Base-by-base conservation (phyloP, 306 rosid genomes). In the Dryas drummondii region DNA sequence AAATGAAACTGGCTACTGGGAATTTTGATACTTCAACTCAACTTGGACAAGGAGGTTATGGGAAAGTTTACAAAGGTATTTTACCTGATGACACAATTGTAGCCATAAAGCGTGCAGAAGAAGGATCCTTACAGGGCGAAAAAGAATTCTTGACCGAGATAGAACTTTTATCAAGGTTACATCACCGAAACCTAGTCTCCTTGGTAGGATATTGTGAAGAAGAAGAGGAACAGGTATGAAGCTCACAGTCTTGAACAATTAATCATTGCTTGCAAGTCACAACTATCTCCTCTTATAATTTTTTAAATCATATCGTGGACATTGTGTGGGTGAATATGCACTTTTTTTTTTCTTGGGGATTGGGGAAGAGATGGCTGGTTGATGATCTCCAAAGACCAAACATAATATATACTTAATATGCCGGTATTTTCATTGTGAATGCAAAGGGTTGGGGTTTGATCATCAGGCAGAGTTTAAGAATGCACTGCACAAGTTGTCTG, bases 41-140 rank as follows among this genome's bases (percentile, higher is more conserved):
- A 82, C 87, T 91, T 76, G 98, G 98, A 26, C 94, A 59, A 87
- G 98, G 98, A 85, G 98, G 98, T 69, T 94, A 94, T 74, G 98
- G 98, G 66, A 94, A 82, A 82, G 99, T 96, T 78, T 96, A 96
- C 68, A 90, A 68, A 84, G 99, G 99, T 57, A 72, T 84, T 82
- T 76, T 96, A 14, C 80, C 81, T 8, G 84, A 90, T 84, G 87
- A 81, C 48, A 84, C 81, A 48, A 66, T 74, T 48, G 96, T 92
- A 53, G 99, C 99, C 58, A 55, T 96, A 74, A 96, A 96, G 84
- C 85, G 96, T 48, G 99, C 93, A 37, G 93, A 88, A 77, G 93
- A 82, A 85, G 90, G 89, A 80, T 96, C 99, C 65, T 80, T 96
- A 45, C 99, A 96, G 80, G 99, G 99, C 50, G 89, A 89, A 75